Evolutionary conservation across 305 asterid genomes (phyloP).

Genomic region (Fraxinus velutina): DNA sequence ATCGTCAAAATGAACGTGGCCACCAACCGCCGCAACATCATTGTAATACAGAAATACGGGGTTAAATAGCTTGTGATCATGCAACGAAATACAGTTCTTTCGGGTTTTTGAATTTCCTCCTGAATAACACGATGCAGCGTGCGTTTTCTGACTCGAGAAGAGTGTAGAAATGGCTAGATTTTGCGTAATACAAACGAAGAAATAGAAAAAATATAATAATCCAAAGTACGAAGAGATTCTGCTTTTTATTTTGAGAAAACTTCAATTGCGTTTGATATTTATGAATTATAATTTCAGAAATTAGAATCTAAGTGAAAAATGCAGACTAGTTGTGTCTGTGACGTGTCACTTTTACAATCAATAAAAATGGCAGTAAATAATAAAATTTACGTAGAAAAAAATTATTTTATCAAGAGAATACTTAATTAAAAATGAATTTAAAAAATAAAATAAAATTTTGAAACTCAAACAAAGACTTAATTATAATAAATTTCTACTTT

Average conservation of each 20-base stretch:
- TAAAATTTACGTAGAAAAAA: too few relatives aligned
- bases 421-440: too few relatives aligned
- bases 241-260: not conserved
- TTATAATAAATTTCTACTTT: too few relatives aligned
- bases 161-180: not conserved
- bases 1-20: not conserved
- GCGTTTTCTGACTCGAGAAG: not conserved
- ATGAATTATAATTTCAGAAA: not conserved
- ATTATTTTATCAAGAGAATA: too few relatives aligned
- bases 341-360: not conserved
- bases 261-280: not conserved
- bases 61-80: not conserved
- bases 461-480: not conserved
- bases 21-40: conserved; percentile 3
- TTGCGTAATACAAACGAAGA: not conserved
- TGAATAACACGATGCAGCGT: not conserved
- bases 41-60: not conserved
- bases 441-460: not conserved
- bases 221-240: not conserved
- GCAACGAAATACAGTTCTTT: not conserved
- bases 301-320: not conserved
- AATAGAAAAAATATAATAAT: not conserved
- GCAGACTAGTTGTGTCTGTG: not conserved
- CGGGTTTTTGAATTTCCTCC: not conserved
- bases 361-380: not conserved